Evolutionary conservation across 2,329 filamentous ascomycete species (phyloP).

Genomic region (Clonostachys solani): DNA sequence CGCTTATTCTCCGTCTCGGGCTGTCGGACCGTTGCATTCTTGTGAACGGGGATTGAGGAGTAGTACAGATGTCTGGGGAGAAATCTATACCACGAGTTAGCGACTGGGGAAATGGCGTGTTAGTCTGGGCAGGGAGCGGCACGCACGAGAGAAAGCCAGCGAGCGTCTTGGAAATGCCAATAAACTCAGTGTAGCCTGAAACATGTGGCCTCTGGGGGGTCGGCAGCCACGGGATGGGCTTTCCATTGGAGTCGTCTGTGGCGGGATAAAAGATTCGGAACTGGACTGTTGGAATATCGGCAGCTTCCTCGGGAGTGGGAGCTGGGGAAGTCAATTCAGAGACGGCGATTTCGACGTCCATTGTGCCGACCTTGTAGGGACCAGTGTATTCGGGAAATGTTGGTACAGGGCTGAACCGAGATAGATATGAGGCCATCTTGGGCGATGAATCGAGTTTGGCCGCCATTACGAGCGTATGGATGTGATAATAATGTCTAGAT

Average conservation of each 20-base stretch:
- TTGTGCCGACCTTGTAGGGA: slow-evolving; percentile 72
- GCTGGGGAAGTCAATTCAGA: slow-evolving; percentile 51
- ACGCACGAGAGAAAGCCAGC: slow-evolving; percentile 58
- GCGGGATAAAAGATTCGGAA: slow-evolving; percentile 83
- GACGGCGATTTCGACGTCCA: slow-evolving; percentile 76
- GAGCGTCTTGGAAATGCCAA: slow-evolving; percentile 58
- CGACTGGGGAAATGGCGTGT: background rate
- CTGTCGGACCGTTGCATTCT: slow-evolving; percentile 62
- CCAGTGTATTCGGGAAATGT: slow-evolving; percentile 72
- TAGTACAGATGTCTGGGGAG: slow-evolving; percentile 70
- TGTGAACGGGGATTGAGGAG: slow-evolving; percentile 66
- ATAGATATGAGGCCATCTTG: slow-evolving; percentile 42
- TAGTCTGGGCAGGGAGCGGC: background rate
- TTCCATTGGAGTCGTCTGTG: slow-evolving; percentile 42
- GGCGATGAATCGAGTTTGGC: slow-evolving; percentile 7
- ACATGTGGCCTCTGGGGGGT: slow-evolving; percentile 71
- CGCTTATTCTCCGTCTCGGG: slow-evolving; percentile 40
- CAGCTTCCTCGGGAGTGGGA: slow-evolving; percentile 45
- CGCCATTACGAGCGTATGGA: too few relatives aligned
- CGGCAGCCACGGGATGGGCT: slow-evolving; percentile 72
- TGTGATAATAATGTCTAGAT: too few relatives aligned
- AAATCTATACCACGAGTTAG: slow-evolving; percentile 35
- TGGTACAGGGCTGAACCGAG: slow-evolving; percentile 63
- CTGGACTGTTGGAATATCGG: slow-evolving; percentile 65
- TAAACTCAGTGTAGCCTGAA: slow-evolving; percentile 70